Base-by-base conservation (phyloP, 2,329 filamentous ascomycete species). In the Didymella glomerata region DNA sequence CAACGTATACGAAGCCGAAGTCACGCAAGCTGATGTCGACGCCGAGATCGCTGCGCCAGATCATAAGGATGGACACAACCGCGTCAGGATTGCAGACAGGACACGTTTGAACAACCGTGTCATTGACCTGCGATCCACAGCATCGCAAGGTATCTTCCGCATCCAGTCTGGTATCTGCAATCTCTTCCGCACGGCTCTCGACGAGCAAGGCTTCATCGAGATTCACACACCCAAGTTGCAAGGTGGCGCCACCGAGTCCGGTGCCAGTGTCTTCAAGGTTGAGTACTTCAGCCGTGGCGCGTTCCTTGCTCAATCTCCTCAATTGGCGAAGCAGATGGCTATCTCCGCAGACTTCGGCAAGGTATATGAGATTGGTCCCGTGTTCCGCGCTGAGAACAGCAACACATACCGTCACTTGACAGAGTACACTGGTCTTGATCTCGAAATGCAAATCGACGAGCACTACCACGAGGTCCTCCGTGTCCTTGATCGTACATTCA, bases 381-480 rank as follows among this genome's bases (percentile, higher is more conserved):
- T 97, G 7, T 97, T 97, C 83, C 88, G 93, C 67, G 93, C 93
- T 0, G 93, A 97, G 76, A 96, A 97, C 80, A 96, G 91, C 73
- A 97, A 97, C 77, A 97, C 93, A 0, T 93, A 97, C 72, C 88
- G 93, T 36, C 93, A 97, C 76, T 83, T 97, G 82, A 97, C 93
- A 0, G 93, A 97, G 76, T 97, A 96, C 75, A 97, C 93, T 4
- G 93, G 93, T 54, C 83, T 97, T 28, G 93, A 97, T 83, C 78
- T 97, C 18, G 93, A 97, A 74, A 97, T 97, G 94, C 85, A 89
- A 3, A 92, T 97, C 63, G 89, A 93, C 48, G 87, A 91, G 68
- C 89, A 96, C 76, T 97, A 97, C 75, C 90, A 96, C 70, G 93
- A 97, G 77, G 90, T 93, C 49, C 85, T 97, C 30, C 83, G 87